Evolutionary conservation across 2,329 filamentous ascomycete species (phyloP), one percentile per base, ranked within the genome.

Genomic region (Colletotrichum noveboracense): DNA sequence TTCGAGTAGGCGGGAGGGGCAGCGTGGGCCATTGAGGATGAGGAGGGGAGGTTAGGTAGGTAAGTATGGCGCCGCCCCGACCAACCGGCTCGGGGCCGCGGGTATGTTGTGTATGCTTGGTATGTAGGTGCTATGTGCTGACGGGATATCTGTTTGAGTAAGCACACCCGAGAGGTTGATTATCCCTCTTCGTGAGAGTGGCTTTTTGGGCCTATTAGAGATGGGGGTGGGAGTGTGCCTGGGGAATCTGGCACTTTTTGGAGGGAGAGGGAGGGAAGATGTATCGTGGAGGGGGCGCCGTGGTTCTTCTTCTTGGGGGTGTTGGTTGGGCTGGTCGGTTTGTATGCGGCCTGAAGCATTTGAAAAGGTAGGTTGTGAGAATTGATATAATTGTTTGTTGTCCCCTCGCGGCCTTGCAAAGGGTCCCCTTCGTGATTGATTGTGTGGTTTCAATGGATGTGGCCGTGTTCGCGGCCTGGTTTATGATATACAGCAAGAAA

Each of bases 81-180:
- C 71, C 71, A 74, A 70, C 66, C 71, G 71, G 71, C 71, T 74
- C 18, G 24, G 14, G 56, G 34, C 71, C 71, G 66, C 65, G 38
- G 24, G 62, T 36, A 21, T 72, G 70, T 52, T 36, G 43, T 52
- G 43, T 52, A 52, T 52, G 43, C 43, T 52, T 21, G 43, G 18
- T 52, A 52, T 52, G 55, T 58, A 21, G 14, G 55, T 58, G 55
- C 7, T 21, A 32, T 61, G 32, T 61, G 58, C 58, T 60, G 48
- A 70, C 38, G 34, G 56, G 32, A 70, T 62, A 66, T 34, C 18
- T 48, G 30, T 64, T 38, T 30, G 62, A 64, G 71, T n/a, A 73
- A 32, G 71, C 71, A 52, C 26, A 73, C 43, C 66, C 66, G 71
- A 73, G 56, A n/a, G 58, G 43, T 52, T 52, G 43, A 52, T 21